Evolutionary conservation across 2,329 filamentous ascomycete genomes (phyloP), one percentile per base, ranked within the genome.

Genomic region (Coniochaeta sp.): DNA sequence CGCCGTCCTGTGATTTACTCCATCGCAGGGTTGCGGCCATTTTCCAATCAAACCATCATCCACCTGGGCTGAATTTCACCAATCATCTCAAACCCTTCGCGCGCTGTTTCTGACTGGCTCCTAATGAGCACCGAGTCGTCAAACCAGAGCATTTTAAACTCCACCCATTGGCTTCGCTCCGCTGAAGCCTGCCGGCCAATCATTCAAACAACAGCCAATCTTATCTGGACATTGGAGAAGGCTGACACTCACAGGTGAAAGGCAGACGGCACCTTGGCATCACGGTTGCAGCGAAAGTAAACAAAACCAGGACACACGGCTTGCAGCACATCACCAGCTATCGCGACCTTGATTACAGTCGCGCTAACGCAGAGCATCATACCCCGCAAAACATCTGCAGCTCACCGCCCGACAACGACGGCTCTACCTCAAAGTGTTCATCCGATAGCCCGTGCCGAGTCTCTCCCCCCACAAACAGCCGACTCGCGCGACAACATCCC

Each of bases 11-110:
- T 34, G 47, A 38, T 38, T 38, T 55, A 34, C 54, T 55, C 30
- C 54, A 55, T 56, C 30, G 54, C 17, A 56, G 54, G 59, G 40
- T 60, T 52, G 55, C 44, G 55, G 55, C 55, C 59, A 34, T 55
- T 58, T 58, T 54, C 57, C 57, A 59, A 59, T 59, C 60, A 60
- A 38, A 65, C 68, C 67, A 69, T 69, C 63, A 67, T 69, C 65
- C 68, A 64, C 60, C 63, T 66, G 34, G 54, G 12, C 54, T 57
- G 38, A 61, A 60, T 68, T 64, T 67, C 68, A 66, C 68, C 68
- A 69, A 69, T 69, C 68, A 69, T 69, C 64, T 69, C 63, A 67
- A 68, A 65, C 68, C 63, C 59, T 63, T 66, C 61, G 59, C 61
- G 28, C 34, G 62, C 66, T 64, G 61, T 66, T 66, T 66, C 68